Evolutionary conservation across 2,329 filamentous ascomycete genomes (phyloP).

Genomic region (Xylariaceae sp.): DNA sequence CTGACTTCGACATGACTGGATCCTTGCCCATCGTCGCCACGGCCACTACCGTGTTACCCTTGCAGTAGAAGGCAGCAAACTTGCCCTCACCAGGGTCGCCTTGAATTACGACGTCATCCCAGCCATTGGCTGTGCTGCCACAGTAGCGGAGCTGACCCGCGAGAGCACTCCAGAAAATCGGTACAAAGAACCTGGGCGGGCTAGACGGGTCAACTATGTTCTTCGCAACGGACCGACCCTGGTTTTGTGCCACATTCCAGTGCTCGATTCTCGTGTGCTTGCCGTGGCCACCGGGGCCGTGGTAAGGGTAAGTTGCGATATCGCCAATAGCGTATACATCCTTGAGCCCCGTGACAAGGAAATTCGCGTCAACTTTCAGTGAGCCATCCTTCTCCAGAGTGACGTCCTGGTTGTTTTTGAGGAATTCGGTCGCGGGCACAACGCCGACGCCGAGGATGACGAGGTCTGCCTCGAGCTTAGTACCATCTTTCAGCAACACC

Average conservation of each 20-base stretch:
- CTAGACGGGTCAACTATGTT: conserved; percentile 64
- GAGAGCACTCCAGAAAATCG: conserved; percentile 94
- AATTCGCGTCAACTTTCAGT: conserved; percentile 71
- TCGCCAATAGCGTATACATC: conserved; percentile 92
- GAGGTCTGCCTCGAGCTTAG: conserved; percentile 75
- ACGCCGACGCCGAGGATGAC: conserved; percentile 92
- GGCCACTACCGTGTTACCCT: conserved; percentile 80
- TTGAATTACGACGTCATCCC: conserved; percentile 76
- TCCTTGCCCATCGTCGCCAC: conserved; percentile 89
- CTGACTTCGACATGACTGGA: conserved; percentile 74
- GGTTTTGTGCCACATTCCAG: conserved; percentile 96
- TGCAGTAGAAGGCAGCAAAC: conserved; percentile 85
- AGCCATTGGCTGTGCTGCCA: conserved; percentile 76
- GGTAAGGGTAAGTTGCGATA: conserved; percentile 91
- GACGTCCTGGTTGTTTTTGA: conserved; percentile 65
- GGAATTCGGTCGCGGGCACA: conserved; percentile 74
- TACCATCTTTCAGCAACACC: conserved; percentile 80
- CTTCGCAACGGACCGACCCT: conserved; percentile 71
- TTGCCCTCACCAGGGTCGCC: conserved; percentile 72
- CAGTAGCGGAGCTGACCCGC: conserved; percentile 89
- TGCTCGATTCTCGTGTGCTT: conserved; percentile 81
- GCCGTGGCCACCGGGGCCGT: conserved; percentile 77
- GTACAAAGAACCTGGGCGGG: conserved; percentile 70
- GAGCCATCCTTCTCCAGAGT: conserved; percentile 80
- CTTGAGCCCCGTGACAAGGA: conserved; percentile 66